phyloP scores from a whole-genome alignment of 2,329 filamentous ascomycete genomes.

The Colletotrichum graminicola region DNA sequence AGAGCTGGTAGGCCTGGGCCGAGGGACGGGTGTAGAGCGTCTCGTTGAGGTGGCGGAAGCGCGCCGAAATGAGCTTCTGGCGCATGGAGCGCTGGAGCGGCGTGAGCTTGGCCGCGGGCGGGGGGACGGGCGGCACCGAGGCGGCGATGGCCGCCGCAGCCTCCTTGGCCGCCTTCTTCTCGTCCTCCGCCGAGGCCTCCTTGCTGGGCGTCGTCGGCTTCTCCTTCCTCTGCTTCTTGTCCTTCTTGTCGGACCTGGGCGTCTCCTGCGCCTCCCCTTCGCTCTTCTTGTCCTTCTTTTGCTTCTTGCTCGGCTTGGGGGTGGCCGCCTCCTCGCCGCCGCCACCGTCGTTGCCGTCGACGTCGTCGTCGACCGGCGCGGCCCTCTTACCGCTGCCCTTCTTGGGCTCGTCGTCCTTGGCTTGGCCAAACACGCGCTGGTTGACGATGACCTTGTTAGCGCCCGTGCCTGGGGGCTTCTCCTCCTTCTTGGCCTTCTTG shows the following conservation, averaged over 20 bases:
- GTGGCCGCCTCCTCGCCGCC: conserved; percentile 12
- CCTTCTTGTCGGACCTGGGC: conserved; percentile 49
- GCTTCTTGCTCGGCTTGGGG: conserved; percentile 37
- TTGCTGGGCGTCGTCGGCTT: conserved; percentile 17
- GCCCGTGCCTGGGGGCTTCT: conserved; percentile 65
- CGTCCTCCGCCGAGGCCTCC: conserved; percentile 33
- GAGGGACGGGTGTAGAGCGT: conserved; percentile 95
- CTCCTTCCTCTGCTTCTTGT: conserved; percentile 51
- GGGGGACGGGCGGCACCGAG: conserved; percentile 52
- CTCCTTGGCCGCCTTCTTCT: conserved; percentile 41
- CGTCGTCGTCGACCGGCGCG: conserved; percentile 44
- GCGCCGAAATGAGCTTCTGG: conserved; percentile 92
- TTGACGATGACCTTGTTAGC: conserved; percentile 84
- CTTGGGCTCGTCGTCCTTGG: conserved; percentile 57
- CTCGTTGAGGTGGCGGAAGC: conserved; percentile 97
- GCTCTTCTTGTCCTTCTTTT: conserved; percentile 46
- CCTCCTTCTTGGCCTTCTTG: conserved; percentile 43
- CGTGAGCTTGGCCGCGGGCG: conserved; percentile 75
- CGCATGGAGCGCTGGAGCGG: conserved; percentile 95
- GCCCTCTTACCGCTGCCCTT: conserved; percentile 35
- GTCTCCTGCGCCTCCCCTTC: conserved; percentile 43
- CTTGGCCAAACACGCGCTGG: conserved; percentile 79
- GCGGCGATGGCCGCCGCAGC: conserved; percentile 45
- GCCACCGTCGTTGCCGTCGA: conserved; percentile 38
- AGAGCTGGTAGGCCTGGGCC: conserved; percentile 83